Conservation (phyloP, 2,329 filamentous ascomycete species). For the Aspergillus spinulosporus region DNA sequence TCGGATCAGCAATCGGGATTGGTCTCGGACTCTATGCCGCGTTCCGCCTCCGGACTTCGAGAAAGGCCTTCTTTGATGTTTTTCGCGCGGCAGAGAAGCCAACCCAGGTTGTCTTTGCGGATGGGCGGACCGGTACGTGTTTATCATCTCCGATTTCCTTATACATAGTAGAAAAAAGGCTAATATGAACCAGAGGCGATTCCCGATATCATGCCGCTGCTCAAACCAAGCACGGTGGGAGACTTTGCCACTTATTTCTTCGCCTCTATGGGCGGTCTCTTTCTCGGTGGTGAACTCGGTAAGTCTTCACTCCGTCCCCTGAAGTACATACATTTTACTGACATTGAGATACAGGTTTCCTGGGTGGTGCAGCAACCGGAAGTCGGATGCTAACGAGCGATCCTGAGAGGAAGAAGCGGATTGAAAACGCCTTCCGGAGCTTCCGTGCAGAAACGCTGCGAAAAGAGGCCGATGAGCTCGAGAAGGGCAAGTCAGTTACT, state of each 20-base stretch:
- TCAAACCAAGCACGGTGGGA: conserved; percentile 59
- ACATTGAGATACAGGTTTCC: conserved; percentile 45
- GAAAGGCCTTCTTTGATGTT: conserved; percentile 61
- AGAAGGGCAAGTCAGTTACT: conserved; percentile 40
- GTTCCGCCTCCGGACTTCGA: conserved; percentile 56
- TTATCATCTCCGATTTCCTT: background rate
- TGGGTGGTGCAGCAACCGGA: conserved; percentile 58
- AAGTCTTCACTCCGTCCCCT: background rate
- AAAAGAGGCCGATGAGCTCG: conserved; percentile 58
- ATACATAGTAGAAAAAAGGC: no score
- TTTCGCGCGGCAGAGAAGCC: conserved; percentile 64
- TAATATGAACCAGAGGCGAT: conserved; percentile 51
- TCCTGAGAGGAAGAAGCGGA: conserved; percentile 56
- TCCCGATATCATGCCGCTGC: conserved; percentile 59
- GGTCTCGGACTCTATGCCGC: conserved; percentile 61
- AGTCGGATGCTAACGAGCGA: conserved; percentile 56
- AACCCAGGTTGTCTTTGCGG: conserved; percentile 61
- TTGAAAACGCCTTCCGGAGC: conserved; percentile 63
- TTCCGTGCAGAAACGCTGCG: conserved; percentile 65
- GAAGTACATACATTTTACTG: background rate
- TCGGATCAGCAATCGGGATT: conserved; percentile 63
- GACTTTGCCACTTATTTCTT: conserved; percentile 65
- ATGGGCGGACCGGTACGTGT: conserved; percentile 56
- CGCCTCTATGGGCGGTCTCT: conserved; percentile 61
- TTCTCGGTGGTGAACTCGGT: conserved; percentile 62